Evolutionary conservation across 169 alveolate species (phyloP), one percentile per base, ranked within the genome.

Genomic region (Plasmodium ovale): DNA sequence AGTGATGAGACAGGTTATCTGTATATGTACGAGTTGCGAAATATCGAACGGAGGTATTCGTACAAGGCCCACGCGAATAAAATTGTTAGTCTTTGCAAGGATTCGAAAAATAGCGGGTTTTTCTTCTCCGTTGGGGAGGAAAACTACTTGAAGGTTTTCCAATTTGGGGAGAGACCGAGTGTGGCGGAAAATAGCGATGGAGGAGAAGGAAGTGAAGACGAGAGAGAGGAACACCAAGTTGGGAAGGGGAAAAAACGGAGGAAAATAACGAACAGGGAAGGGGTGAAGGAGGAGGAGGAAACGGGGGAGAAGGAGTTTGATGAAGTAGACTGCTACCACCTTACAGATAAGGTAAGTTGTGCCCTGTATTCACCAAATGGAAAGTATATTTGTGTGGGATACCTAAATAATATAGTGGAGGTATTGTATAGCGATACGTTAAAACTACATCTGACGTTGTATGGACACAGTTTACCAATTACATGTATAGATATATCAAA

Each of bases 391-490:
- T 88, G 94, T 25, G 93, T 96, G 6, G 95, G 97, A 2, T 87
- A 95, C 87, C 71, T 94, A 59, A 96, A 96, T 84, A 92, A 74
- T 65, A 94, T 97, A 37, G 89, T 96, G 9, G 92, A 88, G 47
- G 95, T 95, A 19, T 90, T 92, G 44, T 92, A 96, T 88, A 65
- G 96, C 19, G 98, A 96, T 70, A 92, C 96, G 9, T 58, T 93
- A 72, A 94, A 94, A 87, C 89, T 91, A 44, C 95, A 93, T 91
- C 74, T 96, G 16, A 92, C 97, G 19, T 92, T 96, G 39, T 96
- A 96, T 68, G 98, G 98, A 0, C 98, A 96, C 89, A 94, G 94
- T 58, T 91, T 96, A 59, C 98, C 98, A 7, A 95, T 96, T 9
- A 92, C 95, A 12, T 88, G 96, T 39, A 65, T 96, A 59, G 97